These are phyloP conservation scores for Scedosporium boydii DNA, from an alignment of 2,329 filamentous ascomycete genomes.

Conservation along the genomic window DNA sequence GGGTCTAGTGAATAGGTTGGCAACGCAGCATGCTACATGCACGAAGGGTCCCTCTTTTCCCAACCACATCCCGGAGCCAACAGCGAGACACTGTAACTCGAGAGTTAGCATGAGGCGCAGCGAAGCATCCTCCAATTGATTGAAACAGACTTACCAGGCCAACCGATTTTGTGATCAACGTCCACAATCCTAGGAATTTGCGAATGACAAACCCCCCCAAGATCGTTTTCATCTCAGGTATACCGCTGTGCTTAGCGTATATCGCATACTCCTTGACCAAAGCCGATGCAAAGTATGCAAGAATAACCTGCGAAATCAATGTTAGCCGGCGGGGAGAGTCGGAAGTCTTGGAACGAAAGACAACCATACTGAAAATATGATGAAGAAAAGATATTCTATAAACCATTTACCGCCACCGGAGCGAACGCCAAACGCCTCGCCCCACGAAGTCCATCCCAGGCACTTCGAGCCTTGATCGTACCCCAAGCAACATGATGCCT, in stretches of 20 bases:
- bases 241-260: constrained; percentile 89
- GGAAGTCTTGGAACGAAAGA: background rate
- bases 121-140: background rate
- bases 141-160: constrained; percentile 54
- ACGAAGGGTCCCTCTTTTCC: constrained; percentile 94
- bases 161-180: constrained; percentile 77
- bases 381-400: constrained; percentile 79
- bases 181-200: constrained; percentile 80
- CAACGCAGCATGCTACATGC: constrained; percentile 93
- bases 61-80: constrained; percentile 91
- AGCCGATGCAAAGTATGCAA: constrained; percentile 67
- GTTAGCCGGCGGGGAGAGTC: constrained; percentile 11
- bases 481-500: constrained; percentile 86
- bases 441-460: constrained; percentile 81
- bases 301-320: constrained; percentile 47
- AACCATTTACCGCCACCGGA: constrained; percentile 66
- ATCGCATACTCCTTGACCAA: constrained; percentile 77
- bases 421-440: constrained; percentile 57
- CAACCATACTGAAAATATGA: constrained; percentile 64
- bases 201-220: constrained; percentile 89
- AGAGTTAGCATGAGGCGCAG: background rate
- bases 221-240: constrained; percentile 95
- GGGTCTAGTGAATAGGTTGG: constrained; percentile 85
- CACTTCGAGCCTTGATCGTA: constrained; percentile 78
- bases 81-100: constrained; percentile 62